phyloP scores from a whole-genome alignment of 805 yeast species.

The Saccharomycopsis fibuligera region DNA sequence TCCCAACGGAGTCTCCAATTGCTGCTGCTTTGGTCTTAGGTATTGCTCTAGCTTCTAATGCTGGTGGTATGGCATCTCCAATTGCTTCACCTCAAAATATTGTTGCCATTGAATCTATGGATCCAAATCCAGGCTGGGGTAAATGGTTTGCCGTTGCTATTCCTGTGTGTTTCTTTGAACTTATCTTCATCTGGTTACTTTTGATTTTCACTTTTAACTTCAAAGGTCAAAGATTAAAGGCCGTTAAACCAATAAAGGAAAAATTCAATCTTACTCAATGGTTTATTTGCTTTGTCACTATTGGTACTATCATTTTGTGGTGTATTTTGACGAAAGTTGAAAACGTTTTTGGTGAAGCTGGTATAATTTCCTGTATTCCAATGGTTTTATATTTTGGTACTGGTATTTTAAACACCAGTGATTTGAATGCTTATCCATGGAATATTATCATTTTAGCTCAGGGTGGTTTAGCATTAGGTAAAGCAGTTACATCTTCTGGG shows the following conservation, averaged over 20 bases:
- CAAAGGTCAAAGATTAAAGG: slow-evolving; percentile 28
- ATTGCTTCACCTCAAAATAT: slow-evolving; percentile 96
- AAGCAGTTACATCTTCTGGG: slow-evolving; percentile 90
- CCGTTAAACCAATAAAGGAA: slow-evolving; percentile 34
- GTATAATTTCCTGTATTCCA: slow-evolving; percentile 85
- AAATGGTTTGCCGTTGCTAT: slow-evolving; percentile 88
- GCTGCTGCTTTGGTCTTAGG: slow-evolving; percentile 85
- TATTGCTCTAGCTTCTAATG: slow-evolving; percentile 85
- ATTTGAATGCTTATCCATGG: slow-evolving; percentile 94
- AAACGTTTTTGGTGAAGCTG: slow-evolving; percentile 85
- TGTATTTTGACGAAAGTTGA: slow-evolving; percentile 75
- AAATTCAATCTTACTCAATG: slow-evolving; percentile 67
- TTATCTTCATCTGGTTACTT: slow-evolving; percentile 67
- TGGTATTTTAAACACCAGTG: slow-evolving; percentile 79
- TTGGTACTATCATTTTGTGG: slow-evolving; percentile 78
- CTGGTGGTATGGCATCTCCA: slow-evolving; percentile 98
- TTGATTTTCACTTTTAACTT: slow-evolving; percentile 60
- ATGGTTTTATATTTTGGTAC: slow-evolving; percentile 83
- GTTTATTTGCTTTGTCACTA: slow-evolving; percentile 62
- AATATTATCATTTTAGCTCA: slow-evolving; percentile 90
- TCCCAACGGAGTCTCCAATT: slow-evolving; percentile 73
- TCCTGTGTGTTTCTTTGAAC: slow-evolving; percentile 65
- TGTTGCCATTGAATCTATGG: slow-evolving; percentile 83
- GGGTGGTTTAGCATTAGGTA: slow-evolving; percentile 97
- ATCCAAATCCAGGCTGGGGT: slow-evolving; percentile 67